Percentiles rank a stretch among this genome's conserved stretches.
Evolutionary conservation across 2,329 filamentous ascomycete genomes (phyloP).

Genomic region (Celoporthe dispersa): DNA sequence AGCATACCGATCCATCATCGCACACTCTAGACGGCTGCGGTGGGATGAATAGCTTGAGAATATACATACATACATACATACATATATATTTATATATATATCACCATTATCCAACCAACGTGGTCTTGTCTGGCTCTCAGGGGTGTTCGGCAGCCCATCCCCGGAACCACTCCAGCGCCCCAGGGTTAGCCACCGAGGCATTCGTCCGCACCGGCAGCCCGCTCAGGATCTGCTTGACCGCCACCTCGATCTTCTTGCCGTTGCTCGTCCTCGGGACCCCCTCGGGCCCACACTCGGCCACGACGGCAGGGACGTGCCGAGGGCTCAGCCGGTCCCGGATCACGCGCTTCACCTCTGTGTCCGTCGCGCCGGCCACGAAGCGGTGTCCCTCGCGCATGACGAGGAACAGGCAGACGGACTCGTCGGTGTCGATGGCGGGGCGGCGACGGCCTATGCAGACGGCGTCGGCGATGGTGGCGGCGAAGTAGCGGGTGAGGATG

Average conservation of each 20-base stretch:
- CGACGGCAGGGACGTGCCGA: slow-evolving; percentile 82
- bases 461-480: slow-evolving; percentile 77
- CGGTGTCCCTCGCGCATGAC: slow-evolving; percentile 67
- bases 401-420: slow-evolving; percentile 87
- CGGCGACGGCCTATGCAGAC: slow-evolving; percentile 79
- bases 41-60: not conserved
- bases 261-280: slow-evolving; percentile 93
- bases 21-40: not conserved
- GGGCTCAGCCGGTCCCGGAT: slow-evolving; percentile 82
- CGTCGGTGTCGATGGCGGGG: slow-evolving; percentile 72
- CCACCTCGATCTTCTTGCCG: slow-evolving; percentile 96
- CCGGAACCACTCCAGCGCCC: slow-evolving; percentile 86
- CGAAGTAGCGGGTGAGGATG: slow-evolving; percentile 83
- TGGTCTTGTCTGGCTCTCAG: too few relatives aligned
- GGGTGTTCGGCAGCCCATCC: slow-evolving; percentile 68
- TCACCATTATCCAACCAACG: too few relatives aligned
- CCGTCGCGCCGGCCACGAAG: slow-evolving; percentile 56
- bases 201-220: slow-evolving; percentile 86
- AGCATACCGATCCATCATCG: not conserved
- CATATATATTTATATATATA: too few relatives aligned
- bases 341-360: slow-evolving; percentile 68
- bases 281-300: slow-evolving; percentile 72
- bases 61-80: too few relatives aligned
- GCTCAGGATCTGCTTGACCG: slow-evolving; percentile 94
- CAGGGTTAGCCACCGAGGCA: slow-evolving; percentile 90